phyloP scores from a whole-genome alignment of 2,329 filamentous ascomycete genomes.

The Teratosphaeria pseudoeucalypti region DNA sequence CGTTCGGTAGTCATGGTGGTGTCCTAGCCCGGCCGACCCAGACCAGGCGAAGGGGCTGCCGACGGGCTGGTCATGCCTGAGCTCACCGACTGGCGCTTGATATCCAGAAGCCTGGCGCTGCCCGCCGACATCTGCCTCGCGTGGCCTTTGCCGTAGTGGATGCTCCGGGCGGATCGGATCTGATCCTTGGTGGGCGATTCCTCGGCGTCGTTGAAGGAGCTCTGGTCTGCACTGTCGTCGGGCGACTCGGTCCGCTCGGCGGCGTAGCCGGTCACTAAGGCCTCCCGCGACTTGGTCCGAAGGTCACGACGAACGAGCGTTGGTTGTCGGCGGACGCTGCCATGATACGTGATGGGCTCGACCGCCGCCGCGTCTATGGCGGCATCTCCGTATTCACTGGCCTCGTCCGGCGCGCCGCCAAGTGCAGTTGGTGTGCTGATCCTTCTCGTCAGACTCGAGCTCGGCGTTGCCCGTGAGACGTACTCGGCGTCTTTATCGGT shows the following conservation, averaged over 20 bases:
- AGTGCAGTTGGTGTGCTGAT: slow-evolving; percentile 11
- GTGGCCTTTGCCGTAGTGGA: slow-evolving; percentile 54
- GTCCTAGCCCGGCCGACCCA: background rate
- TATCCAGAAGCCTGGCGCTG: slow-evolving; percentile 62
- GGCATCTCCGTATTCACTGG: slow-evolving; percentile 6
- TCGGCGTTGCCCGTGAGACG: slow-evolving; percentile 32
- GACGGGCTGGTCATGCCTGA: background rate
- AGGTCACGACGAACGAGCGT: slow-evolving; percentile 53
- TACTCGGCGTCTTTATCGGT: slow-evolving; percentile 60
- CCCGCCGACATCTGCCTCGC: slow-evolving; percentile 65
- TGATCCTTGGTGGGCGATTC: slow-evolving; percentile 6
- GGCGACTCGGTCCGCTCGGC: slow-evolving; percentile 14
- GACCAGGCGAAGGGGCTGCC: background rate
- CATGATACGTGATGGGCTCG: slow-evolving; percentile 29
- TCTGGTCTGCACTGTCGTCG: slow-evolving; percentile 16
- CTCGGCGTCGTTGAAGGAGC: slow-evolving; percentile 11
- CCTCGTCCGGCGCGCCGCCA: slow-evolving; percentile 39
- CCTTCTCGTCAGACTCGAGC: slow-evolving; percentile 1
- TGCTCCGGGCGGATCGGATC: slow-evolving; percentile 58
- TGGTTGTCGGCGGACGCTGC: slow-evolving; percentile 45
- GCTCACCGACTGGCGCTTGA: slow-evolving; percentile 5
- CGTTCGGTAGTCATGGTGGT: background rate
- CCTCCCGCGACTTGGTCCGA: slow-evolving; percentile 52
- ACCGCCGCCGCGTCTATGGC: background rate
- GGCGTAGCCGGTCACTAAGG: slow-evolving; percentile 44